Evolutionary conservation across 2,329 filamentous ascomycete species (phyloP), one percentile per base, ranked within the genome.

Genomic region (Microdochium nivale): DNA sequence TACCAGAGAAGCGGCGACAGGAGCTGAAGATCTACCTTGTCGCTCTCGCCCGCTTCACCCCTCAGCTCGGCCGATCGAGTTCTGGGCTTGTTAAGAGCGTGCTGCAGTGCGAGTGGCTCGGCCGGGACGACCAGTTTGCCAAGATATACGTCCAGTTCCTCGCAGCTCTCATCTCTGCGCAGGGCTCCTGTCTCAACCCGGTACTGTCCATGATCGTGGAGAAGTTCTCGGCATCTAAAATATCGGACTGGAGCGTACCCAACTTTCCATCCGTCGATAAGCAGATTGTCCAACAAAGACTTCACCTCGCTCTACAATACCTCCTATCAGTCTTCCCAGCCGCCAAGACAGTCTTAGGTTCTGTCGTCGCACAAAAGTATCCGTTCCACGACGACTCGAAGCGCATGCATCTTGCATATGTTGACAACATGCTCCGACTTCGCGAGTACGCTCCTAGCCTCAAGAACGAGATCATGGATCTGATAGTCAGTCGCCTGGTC

Each of bases 401-500:
- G 55, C 84, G 84, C 57, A 77, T 81, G n/a, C 90, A 96, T 65
- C 81, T 92, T 59, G 83, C 85, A n/a, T 99, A 95, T 62, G 86
- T 96, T 53, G 79, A 86, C 60, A 96, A 97, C 64, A 73, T 97
- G 10, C 73, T 97, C 25, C 81, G 78, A 53, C 74, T 97, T 32
- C 84, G 87, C 50, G 77, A 83, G 48, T 96, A 96, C 63, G 81
- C 87, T 1, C 85, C 89, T 0, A 84, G 88, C 53, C 72, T 96
- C 33, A 85, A 86, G 55, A 81, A 86, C 8, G 88, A 95, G 55
- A 83, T 97, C 24, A 78, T 96, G 56, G 84, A 90, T 52, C 73
- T 95, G 13, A 86, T 97, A 48, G 86, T 90, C 43, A 87, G 92
- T 59, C 85, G 88, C 55, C 77, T 97, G 8, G 89, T 97, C 62